These are phyloP conservation scores for Halophytophthora batemanensis DNA, from an alignment of 352 stramenopile species.

Conservation along the genomic window DNA sequence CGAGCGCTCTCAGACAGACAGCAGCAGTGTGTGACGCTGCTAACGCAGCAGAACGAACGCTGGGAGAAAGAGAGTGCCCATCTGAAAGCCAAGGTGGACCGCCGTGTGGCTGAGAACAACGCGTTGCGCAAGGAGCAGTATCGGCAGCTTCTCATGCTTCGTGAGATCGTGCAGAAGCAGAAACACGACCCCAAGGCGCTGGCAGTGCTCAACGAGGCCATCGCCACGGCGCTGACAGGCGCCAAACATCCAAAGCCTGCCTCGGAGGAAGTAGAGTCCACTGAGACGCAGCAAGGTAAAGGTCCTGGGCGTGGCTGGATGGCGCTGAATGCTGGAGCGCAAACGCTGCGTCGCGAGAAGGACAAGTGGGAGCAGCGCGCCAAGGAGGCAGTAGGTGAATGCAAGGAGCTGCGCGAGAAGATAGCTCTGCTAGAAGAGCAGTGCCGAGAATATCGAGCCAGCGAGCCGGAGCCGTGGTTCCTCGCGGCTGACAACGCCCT, in stretches of 20 bases:
- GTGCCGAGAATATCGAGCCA: slow-evolving; percentile 21
- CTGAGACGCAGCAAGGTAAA: slow-evolving; percentile 9
- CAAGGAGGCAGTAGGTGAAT: slow-evolving; percentile 41
- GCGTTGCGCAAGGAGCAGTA: slow-evolving; percentile 68
- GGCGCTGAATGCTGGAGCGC: slow-evolving; percentile 10
- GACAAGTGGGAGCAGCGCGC: slow-evolving; percentile 66
- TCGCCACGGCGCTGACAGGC: slow-evolving; percentile 30
- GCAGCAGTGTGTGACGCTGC: slow-evolving; percentile 13
- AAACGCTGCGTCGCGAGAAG: slow-evolving; percentile 43
- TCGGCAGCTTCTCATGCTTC: slow-evolving; percentile 69
- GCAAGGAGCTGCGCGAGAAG: slow-evolving; percentile 48
- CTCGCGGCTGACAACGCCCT: slow-evolving; percentile 32
- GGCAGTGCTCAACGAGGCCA: slow-evolving; percentile 51
- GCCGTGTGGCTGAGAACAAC: slow-evolving; percentile 61
- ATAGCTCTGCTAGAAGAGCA: slow-evolving; percentile 43
- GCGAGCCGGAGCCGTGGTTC: slow-evolving; percentile 44
- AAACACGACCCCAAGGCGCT: slow-evolving; percentile 45
- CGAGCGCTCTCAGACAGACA: slow-evolving; percentile 13
- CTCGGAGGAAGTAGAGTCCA: slow-evolving; percentile 9
- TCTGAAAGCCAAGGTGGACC: slow-evolving; percentile 57
- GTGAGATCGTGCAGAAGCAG: slow-evolving; percentile 61
- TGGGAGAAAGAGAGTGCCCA: slow-evolving; percentile 34
- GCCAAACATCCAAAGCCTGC: slow-evolving; percentile 8
- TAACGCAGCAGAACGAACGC: slow-evolving; percentile 19
- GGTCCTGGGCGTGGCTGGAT: slow-evolving; percentile 4